phyloP scores from a whole-genome alignment of 2,329 filamentous ascomycete genomes.

The Reticulascus tulasneorum region DNA sequence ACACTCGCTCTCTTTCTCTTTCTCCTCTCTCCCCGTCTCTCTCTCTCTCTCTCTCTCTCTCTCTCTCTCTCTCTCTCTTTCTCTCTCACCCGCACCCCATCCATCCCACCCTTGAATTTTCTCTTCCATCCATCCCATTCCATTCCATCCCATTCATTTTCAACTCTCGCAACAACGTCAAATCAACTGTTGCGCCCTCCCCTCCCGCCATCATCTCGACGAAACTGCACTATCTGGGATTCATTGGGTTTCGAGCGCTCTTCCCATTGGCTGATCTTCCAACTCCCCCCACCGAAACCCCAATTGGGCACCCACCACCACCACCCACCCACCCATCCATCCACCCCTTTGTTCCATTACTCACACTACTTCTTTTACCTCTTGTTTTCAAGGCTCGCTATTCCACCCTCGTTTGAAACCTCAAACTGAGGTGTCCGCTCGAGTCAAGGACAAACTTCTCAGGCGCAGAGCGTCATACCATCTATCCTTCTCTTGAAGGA shows the following conservation, averaged over 20 bases:
- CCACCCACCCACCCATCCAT: background rate
- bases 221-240: no score
- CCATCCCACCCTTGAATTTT: background rate
- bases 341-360: background rate
- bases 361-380: background rate
- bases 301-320: background rate
- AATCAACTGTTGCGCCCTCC: no score
- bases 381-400: no score
- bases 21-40: conserved; percentile 4
- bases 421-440: no score
- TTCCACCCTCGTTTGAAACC: no score
- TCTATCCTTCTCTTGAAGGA: no score
- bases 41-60: background rate
- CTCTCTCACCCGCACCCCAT: conserved; percentile 3
- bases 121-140: background rate
- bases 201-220: no score
- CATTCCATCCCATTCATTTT: conserved; percentile 1
- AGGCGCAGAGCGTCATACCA: no score
- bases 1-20: background rate
- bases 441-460: no score
- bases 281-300: background rate
- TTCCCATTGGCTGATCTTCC: background rate
- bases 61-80: background rate
- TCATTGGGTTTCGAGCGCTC: conserved; percentile 2
- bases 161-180: background rate